Base-by-base conservation (phyloP, 2,329 filamentous ascomycete genomes). In the Fusarium lateritium region DNA sequence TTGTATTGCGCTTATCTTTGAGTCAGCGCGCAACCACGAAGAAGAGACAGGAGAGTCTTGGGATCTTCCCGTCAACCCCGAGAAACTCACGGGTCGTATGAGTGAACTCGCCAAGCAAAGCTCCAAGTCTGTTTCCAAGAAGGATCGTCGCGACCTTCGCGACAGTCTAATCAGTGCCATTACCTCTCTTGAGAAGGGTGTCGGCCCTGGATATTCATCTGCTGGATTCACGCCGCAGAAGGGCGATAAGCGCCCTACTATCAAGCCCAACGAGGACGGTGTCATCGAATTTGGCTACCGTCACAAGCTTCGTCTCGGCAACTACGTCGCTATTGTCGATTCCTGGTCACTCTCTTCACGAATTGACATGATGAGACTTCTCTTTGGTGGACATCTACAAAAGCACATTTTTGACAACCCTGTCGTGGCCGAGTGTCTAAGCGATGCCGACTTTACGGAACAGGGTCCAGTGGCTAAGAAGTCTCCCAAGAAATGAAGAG, bases 1-100 rank as follows among this genome's bases (percentile, higher is more conserved):
- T 75, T 93, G 93, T 77, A 94, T 97, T 62, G 94, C 94, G 1
- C 83, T 97, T 11, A 83, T 97, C 13, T 95, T 93, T 73, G 94
- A 97, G 78, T 91, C 92, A 65, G 83, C 83, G 4, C 82, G 85
- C 34, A 79, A 80, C 14, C 79, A 85, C 58, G 83, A 87, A 65
- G 80, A 83, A 22, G 82, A 84, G 60, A 84, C 81, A 3, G 85
- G 83, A 42, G 81, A 86, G 65, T 79, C 81, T 11, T 82, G 83
- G 73, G 80, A 84, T 60, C 78, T 88, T 51, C 82, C 82, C 15
- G 85, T 86, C 66, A 83, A 88, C 62, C 84, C 85, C 5, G 82
- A 84, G 57, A 78, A 78, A 42, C 80, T 87, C 44, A 78, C 84
- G 31, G 80, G 81, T 36, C 83, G 83, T 36, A 82, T 88, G 78